Evolutionary conservation across 2,329 filamentous ascomycete species (phyloP), one percentile per base, ranked within the genome.

Genomic region (Fusarium denticulatum): DNA sequence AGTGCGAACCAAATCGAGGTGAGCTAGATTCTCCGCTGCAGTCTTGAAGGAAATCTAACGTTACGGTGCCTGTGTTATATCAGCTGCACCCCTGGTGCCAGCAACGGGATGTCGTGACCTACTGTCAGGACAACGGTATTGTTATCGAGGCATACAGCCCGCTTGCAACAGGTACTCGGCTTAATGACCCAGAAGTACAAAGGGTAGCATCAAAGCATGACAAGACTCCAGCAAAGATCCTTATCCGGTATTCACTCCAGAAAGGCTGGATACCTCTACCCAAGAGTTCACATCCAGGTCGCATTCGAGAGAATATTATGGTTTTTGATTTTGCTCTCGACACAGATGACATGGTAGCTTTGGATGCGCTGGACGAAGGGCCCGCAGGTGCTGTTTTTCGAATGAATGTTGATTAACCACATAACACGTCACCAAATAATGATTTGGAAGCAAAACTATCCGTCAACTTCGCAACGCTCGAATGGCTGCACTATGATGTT

Each of bases 91-190:
- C 92, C 0, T 94, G 91, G 91, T 89, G 87, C 74, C 92, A 94
- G 79, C 84, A 85, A 63, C 75, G 77, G 26, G 78, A 83, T 5
- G 79, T 84, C 5, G 82, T 82, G 18, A 67, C 76, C 20, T 85
- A 83, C 78, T 96, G 94, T 89, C 93, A 93, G 87, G 91, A 94
- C 83, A 86, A 95, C 80, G 91, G 91, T 79, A 95, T 96, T 84
- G 55, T 81, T 30, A 53, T 85, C n/a, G 76, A 84, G 69, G 83
- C 83, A 12, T 84, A 84, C 57, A 82, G 82, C 24, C 83, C 83
- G 2, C 77, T 85, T 40, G 81, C 76, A 4, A 78, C 79, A 32
- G 82, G 81, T 6, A 57, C 77, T 28, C 78, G 79, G 28, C 67
- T 81, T 10, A 83, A 89, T 30, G 90, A 94, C 75, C 81, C 86